These are phyloP conservation scores for Talinum fruticosum DNA, from an alignment of 148 eudicot species.

Conservation along the genomic window DNA sequence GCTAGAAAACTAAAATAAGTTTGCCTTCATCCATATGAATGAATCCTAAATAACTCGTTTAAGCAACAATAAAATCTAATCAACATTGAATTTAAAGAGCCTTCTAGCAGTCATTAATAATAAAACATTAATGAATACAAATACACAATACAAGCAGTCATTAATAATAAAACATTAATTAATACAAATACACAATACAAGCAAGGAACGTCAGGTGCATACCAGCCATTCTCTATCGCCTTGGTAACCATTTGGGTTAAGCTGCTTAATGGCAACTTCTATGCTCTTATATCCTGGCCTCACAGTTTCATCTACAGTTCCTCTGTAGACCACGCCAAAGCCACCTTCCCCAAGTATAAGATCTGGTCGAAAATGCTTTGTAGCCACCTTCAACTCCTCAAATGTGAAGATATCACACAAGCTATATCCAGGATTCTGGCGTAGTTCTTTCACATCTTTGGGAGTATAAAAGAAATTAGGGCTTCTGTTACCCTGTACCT, in stretches of 20 bases:
- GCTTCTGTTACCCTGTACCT: conserved; percentile 32
- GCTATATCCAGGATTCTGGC: conserved; percentile 58
- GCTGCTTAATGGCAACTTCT: conserved; percentile 85
- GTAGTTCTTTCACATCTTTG: conserved; percentile 73
- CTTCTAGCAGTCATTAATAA: no score
- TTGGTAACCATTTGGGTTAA: conserved; percentile 79
- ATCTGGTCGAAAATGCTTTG: conserved; percentile 79
- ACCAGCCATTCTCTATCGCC: conserved; percentile 98
- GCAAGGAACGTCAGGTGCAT: conserved; percentile 17
- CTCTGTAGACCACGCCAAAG: conserved; percentile 86
- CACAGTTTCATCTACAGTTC: conserved; percentile 63
- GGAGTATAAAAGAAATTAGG: conserved; percentile 44
- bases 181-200: conserved; percentile 14
- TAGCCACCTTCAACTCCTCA: conserved; percentile 80
- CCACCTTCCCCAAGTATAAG: conserved; percentile 92
- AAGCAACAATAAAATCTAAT: background rate
- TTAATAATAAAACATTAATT: no score
- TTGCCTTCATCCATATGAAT: background rate
- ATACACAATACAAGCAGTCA: conserved; percentile 8
- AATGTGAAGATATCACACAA: conserved; percentile 76
- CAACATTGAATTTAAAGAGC: background rate
- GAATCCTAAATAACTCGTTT: background rate
- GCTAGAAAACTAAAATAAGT: background rate
- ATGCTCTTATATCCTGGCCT: conserved; percentile 66
- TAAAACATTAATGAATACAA: conserved; percentile 16